Evolutionary conservation across 306 rosid genomes (phyloP), one percentile per base, ranked within the genome.

Genomic region (Prunus padus): DNA sequence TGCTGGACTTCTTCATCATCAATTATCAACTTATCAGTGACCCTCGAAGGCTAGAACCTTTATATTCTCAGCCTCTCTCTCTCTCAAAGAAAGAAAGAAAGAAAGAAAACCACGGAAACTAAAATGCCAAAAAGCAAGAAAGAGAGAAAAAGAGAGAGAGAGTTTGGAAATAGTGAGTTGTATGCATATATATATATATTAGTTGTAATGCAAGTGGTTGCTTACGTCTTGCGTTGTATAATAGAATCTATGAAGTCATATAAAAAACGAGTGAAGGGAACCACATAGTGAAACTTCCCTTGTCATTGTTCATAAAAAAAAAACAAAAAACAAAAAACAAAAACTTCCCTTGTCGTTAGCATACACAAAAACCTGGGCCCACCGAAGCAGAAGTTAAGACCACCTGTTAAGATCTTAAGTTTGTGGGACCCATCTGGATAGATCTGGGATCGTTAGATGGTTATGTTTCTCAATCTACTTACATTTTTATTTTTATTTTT

Each of bases 1-100:
- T 65, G 3, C 16, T 42, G 31, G 57, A 20, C 31, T 67, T 78
- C 76, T 65, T 84, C 90, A 84, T 85, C 71, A 28, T 70, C 56
- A 25, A 37, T 37, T 7, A 37, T 37, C 9, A 33, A 33, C 40
- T 33, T 8, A 33, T 33, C 40, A 33, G 8, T 33, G 40, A 33
- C 40, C 40, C 40, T 33, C 40, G 6, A 33, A 33, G 40, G 40
- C 40, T 33, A 33, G 8, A 33, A 33, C 7, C 33, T 31, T 31
- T 31, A 31, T 31, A 31, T 31, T 28, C 37, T 18, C 6, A 12
- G 0, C 1, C 26, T 18, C 28, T 33, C 7, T 61, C 63, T 22
- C 63, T 60, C 25, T 31, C 37, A 31, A 31, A 4, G 37, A 33
- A 33, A 33, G 40, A 46, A 12, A 3, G 4, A 13, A 12, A 5